Percentiles rank a stretch among this genome's conserved stretches.
Evolutionary conservation across 768 basidiomycete species (phyloP).

Genomic region (Serendipita sp.): DNA sequence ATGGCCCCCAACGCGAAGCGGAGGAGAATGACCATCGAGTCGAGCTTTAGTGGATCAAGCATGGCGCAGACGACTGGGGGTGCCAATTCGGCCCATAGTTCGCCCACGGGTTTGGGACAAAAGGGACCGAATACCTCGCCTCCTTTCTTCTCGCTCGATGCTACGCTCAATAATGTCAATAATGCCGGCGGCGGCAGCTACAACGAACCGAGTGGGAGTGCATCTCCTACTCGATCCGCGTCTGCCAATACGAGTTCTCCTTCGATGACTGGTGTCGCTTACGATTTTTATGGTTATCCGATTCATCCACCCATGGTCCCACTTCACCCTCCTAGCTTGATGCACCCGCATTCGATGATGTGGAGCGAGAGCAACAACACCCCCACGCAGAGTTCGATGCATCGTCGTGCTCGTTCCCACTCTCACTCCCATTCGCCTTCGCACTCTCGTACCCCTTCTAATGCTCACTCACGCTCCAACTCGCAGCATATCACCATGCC

Average conservation of each 20-base stretch:
- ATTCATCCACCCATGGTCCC: slow-evolving; percentile 2
- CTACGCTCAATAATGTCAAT: slow-evolving; percentile 3
- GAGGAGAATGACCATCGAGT: background rate
- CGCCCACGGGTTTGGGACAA: background rate
- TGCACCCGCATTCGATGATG: slow-evolving; percentile 1
- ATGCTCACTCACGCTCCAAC: background rate
- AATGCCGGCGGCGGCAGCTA: background rate
- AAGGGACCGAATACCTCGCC: background rate
- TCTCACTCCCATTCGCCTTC: background rate
- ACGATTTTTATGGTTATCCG: slow-evolving; percentile 2
- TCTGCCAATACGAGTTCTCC: background rate
- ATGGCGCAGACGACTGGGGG: background rate
- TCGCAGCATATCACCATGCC: slow-evolving; percentile 4
- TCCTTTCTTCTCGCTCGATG: slow-evolving; percentile 3
- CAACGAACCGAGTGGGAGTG: background rate
- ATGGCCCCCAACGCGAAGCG: slow-evolving; percentile 2
- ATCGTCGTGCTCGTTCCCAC: background rate
- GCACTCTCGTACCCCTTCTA: background rate
- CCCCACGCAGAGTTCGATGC: background rate
- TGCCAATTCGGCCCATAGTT: background rate
- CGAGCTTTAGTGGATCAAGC: background rate
- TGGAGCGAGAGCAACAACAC: background rate
- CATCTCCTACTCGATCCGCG: background rate
- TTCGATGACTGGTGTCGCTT: background rate
- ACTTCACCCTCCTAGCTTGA: background rate